phyloP scores from a whole-genome alignment of 1,284 basidiomycete genomes.

The Fomitiporia mediterranea region DNA sequence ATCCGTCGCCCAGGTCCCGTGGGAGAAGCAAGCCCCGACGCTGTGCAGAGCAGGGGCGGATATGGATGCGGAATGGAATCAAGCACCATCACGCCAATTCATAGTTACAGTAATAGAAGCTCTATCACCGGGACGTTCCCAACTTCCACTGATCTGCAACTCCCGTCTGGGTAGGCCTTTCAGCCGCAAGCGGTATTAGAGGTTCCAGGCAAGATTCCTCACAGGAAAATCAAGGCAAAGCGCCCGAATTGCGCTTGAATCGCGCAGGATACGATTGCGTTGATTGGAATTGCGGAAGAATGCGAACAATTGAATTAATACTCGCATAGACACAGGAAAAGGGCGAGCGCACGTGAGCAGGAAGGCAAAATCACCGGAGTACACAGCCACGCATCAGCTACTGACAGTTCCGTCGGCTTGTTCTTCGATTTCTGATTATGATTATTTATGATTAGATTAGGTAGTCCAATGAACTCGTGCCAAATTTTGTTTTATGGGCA shows the following conservation, averaged over 20 bases:
- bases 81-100: neutral
- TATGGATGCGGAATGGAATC: neutral
- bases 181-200: neutral
- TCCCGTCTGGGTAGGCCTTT: neutral
- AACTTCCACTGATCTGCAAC: neutral
- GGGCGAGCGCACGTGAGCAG: neutral
- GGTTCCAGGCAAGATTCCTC: neutral
- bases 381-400: neutral
- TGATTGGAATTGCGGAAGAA: too few relatives aligned
- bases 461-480: neutral
- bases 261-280: too few relatives aligned
- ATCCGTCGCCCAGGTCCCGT: too few relatives aligned
- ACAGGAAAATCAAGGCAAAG: too few relatives aligned
- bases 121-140: neutral
- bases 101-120: slow-evolving; percentile 3
- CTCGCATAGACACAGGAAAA: too few relatives aligned
- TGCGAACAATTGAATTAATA: too few relatives aligned
- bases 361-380: neutral
- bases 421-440: neutral
- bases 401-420: neutral
- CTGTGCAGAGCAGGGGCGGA: too few relatives aligned
- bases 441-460: too few relatives aligned
- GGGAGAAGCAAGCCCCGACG: too few relatives aligned
- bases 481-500: neutral
- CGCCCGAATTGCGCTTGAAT: too few relatives aligned